Base-by-base conservation (phyloP, 306 rosid species). In the Vicia faba region DNA sequence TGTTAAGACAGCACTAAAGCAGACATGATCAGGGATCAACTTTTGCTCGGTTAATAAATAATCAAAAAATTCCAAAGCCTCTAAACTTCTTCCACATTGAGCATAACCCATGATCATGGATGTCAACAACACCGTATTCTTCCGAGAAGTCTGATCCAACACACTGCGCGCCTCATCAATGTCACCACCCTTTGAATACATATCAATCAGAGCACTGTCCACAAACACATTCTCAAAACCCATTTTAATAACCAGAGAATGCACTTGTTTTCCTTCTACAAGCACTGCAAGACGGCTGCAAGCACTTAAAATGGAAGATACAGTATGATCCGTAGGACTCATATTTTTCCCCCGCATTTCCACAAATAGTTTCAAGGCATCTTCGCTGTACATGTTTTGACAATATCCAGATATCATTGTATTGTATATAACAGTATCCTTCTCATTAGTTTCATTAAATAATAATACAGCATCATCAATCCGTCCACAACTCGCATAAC, bases 171-270 rank as follows among this genome's bases (percentile, higher is more conserved):
- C 87, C 9, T 65, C 86, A 5, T 82, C 80, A 36, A 84, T 46
- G 57, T 83, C 81, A 12, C 93, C 87, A 8, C 89, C 75, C 72
- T 87, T 84, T 1, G 93, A 84, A 61, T 87, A 87, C 93, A 87
- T 87, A 76, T 87, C 89, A 16, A 84, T 70, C 73, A 87, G 70
- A 64, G 93, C 81, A 74, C 87, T 80, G 63, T 72, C 86, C 63
- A 84, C 83, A 41, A 80, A 87, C 39, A 82, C 77, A 76, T 82
- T 87, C 57, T 78, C 81, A 15, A 86, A 82, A 64, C 89, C 89
- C 83, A 78, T 76, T 82, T 80, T 87, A 57, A 77, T 66, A 59
- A 71, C 85, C 41, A 87, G 58, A 68, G 83, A 82, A 66, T 87
- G 93, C 41, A 84, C 64, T 68, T 82, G 83, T 64, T 59, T 80